Percentiles rank a stretch among this genome's conserved stretches.
These are phyloP conservation scores for Candida taoyuanica DNA, from an alignment of 805 yeast species.

Conservation along the genomic window DNA sequence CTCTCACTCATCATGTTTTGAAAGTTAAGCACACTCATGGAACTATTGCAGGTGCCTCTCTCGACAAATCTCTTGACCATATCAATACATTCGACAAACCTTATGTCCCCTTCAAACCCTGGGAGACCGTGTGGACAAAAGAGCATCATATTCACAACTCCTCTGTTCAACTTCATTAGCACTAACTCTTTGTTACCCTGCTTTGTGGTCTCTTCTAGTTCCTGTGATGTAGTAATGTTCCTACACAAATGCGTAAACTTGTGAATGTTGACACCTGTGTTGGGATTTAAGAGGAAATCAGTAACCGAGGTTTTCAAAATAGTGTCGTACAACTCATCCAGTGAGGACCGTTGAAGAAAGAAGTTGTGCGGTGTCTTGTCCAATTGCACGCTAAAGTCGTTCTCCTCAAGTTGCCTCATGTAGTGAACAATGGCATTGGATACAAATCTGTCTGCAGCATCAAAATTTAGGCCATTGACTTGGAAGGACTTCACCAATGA, in stretches of 20 bases:
- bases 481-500: conserved; percentile 6
- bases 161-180: conserved; percentile 4
- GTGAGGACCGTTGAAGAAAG: conserved; percentile 6
- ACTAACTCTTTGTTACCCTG: conserved; percentile 1
- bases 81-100: conserved; percentile 8
- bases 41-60: conserved; percentile 4
- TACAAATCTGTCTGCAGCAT: conserved; percentile 4
- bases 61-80: conserved; percentile 3
- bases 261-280: conserved; percentile 1
- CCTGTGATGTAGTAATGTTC: background rate
- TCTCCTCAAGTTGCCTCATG: conserved; percentile 4
- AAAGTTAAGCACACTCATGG: conserved; percentile 12
- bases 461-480: conserved; percentile 9
- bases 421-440: conserved; percentile 3
- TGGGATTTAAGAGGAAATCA: conserved; percentile 1
- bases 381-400: background rate
- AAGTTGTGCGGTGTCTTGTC: conserved; percentile 6
- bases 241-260: conserved; percentile 1
- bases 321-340: background rate
- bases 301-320: conserved; percentile 6
- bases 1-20: conserved; percentile 20
- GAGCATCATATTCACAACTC: conserved; percentile 10
- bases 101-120: conserved; percentile 6
- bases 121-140: conserved; percentile 16
- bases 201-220: conserved; percentile 2